These are phyloP conservation scores for Alternaria infectoria DNA, from an alignment of 2,329 filamentous ascomycete genomes.

Conservation along the genomic window DNA sequence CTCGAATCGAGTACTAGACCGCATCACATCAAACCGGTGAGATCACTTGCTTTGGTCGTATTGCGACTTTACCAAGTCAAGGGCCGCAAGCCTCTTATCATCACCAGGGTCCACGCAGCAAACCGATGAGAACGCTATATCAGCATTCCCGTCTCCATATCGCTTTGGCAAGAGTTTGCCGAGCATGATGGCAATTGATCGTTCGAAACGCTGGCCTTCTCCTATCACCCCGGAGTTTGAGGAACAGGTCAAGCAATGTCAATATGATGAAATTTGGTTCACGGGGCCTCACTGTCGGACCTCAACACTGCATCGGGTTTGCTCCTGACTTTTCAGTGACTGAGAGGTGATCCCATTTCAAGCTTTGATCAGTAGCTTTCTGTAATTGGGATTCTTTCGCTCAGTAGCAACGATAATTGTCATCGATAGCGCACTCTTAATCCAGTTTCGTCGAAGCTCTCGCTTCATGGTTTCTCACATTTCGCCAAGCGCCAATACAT, in stretches of 20 bases:
- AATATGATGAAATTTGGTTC: slow-evolving; percentile 37
- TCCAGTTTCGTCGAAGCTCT: neutral
- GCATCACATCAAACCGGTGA: neutral
- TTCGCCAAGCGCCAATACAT: neutral
- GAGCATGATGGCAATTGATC: slow-evolving; percentile 60
- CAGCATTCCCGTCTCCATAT: slow-evolving; percentile 61
- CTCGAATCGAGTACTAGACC: neutral
- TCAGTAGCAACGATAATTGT: neutral
- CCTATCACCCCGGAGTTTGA: slow-evolving; percentile 51
- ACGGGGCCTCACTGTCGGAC: slow-evolving; percentile 14
- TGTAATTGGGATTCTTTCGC: neutral
- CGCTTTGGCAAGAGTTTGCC: slow-evolving; percentile 64
- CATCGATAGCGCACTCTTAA: neutral
- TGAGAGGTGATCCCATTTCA: neutral
- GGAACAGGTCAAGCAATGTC: slow-evolving; percentile 43
- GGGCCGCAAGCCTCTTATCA: slow-evolving; percentile 55
- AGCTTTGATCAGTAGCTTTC: neutral
- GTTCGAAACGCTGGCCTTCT: slow-evolving; percentile 60
- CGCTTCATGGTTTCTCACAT: neutral
- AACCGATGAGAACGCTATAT: slow-evolving; percentile 68
- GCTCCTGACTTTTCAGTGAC: slow-evolving; percentile 12
- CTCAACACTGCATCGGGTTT: slow-evolving; percentile 14
- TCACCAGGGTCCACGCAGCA: slow-evolving; percentile 65
- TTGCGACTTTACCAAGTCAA: slow-evolving; percentile 49
- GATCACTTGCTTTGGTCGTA: neutral